Conservation (phyloP, 371 early-diverging fungal genomes). For the Encephalitozoon hellem region DNA sequence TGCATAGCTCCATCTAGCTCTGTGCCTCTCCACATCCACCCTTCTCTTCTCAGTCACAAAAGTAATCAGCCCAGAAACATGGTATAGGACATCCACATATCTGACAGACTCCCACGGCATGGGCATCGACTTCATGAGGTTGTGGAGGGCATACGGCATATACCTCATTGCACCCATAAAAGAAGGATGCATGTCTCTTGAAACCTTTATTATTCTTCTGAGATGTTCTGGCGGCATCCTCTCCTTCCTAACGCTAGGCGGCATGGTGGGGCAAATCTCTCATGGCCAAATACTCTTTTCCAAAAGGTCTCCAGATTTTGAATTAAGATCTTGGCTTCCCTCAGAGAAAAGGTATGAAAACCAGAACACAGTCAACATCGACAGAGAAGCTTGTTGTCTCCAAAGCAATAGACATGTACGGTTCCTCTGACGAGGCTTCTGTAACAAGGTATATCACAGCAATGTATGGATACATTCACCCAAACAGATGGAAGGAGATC, state of each 20-base stretch:
- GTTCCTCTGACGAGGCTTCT: not conserved
- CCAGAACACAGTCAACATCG: not conserved
- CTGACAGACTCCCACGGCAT: slow-evolving; percentile 94
- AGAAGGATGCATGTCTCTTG: slow-evolving; percentile 84
- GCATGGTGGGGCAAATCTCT: not conserved
- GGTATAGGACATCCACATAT: slow-evolving; percentile 83
- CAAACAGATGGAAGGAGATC: not conserved
- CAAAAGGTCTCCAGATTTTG: not conserved
- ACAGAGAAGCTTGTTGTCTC: slow-evolving; percentile 19
- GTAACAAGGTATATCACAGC: not conserved
- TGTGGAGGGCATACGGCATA: slow-evolving; percentile 90
- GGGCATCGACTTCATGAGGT: slow-evolving; percentile 92
- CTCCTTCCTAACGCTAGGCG: not conserved
- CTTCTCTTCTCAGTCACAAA: slow-evolving; percentile 88
- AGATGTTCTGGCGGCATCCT: slow-evolving; percentile 78
- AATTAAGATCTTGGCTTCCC: not conserved
- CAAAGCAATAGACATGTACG: not conserved
- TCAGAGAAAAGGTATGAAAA: not conserved
- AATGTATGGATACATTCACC: not conserved
- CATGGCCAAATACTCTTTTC: not conserved
- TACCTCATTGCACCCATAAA: slow-evolving; percentile 91
- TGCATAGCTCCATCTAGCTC: slow-evolving; percentile 78
- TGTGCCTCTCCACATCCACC: slow-evolving; percentile 83
- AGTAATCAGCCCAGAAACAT: slow-evolving; percentile 90
- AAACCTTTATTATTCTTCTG: slow-evolving; percentile 78